Evolutionary conservation across 176 grass and related monocot genomes (phyloP).

Genomic region (Poa annua): DNA sequence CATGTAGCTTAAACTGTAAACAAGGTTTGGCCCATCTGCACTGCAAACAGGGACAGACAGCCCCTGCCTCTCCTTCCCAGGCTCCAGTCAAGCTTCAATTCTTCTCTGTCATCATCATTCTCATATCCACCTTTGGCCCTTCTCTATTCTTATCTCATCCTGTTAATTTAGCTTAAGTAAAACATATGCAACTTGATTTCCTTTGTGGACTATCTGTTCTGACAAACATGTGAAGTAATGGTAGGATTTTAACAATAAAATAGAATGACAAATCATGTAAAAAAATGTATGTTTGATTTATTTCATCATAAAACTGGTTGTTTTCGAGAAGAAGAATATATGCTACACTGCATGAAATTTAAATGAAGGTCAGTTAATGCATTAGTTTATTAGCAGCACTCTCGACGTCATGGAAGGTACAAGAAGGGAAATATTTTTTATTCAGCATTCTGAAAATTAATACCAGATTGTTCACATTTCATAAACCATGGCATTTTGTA

Average conservation of each 20-base stretch:
- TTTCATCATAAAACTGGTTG: background rate
- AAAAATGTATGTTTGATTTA: too few relatives aligned
- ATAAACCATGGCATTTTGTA: background rate
- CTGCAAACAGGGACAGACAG: background rate
- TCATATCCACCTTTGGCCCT: background rate
- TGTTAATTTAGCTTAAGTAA: background rate
- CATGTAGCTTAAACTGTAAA: background rate
- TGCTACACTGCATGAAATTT: background rate
- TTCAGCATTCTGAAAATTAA: background rate
- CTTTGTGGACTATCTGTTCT: background rate
- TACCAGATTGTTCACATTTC: background rate
- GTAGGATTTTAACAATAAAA: background rate
- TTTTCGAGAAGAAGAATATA: background rate
- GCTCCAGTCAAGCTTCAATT: constrained; percentile 18
- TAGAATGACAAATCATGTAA: background rate
- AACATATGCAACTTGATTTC: background rate
- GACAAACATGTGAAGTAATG: constrained; percentile 1
- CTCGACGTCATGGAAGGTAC: background rate
- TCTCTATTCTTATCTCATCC: background rate
- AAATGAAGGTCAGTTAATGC: background rate
- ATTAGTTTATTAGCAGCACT: background rate
- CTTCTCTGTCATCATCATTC: background rate
- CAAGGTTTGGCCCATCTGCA: constrained; percentile 8
- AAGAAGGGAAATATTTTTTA: background rate
- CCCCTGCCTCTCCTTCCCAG: background rate